Base-by-base conservation (phyloP, 2,329 filamentous ascomycete genomes). In the Epichloe hybrida region DNA sequence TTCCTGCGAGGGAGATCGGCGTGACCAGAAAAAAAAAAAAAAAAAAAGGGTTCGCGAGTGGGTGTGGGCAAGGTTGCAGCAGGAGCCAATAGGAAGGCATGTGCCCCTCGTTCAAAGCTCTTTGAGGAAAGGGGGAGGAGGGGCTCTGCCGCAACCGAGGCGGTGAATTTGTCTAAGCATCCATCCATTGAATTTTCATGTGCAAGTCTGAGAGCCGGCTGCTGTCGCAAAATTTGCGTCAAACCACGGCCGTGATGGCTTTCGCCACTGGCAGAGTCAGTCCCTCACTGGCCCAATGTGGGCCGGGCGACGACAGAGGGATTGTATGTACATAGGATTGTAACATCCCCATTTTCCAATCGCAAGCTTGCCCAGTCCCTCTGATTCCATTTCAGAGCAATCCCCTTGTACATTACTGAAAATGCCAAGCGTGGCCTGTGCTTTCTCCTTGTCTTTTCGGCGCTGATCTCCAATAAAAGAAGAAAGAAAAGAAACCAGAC, bases 21-120 rank as follows among this genome's bases (percentile, higher is more conserved):
- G 23, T 3, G 23, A 7, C 23, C 23, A 27, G 23, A 27, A 7
- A 15, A 41, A 42, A 27, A 27, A 7, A 15, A 41, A 42, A 27
- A 27, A 15, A 41, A 41, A 13, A n/a, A 49, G 40, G 40, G 48
- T 49, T 49, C 40, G 15, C 34, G 40, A 17, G 15, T 36, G 48
- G 27, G 15, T 36, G 48, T 21, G 21, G 40, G 21, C 20, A 44
- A 5, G 21, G 13, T 36, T 7, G 20, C n/a, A 15, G 11, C n/a
- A 17, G 11, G 12, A n/a, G 50, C 50, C 50, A 52, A 52, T 48
- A 4, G 42, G 20, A 20, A 45, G 44, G 11, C 35, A 34, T 13
- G n/a, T 38, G 46, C 37, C 50, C 50, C 50, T 52, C 37, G 50
- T 7, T 13, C 23, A n/a, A 17, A 38, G 27, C n/a, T 42, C 31